Percentiles rank a stretch among this genome's conserved stretches.
Evolutionary conservation across 2,329 filamentous ascomycete species (phyloP).

Genomic region (Chaetomium sp.): DNA sequence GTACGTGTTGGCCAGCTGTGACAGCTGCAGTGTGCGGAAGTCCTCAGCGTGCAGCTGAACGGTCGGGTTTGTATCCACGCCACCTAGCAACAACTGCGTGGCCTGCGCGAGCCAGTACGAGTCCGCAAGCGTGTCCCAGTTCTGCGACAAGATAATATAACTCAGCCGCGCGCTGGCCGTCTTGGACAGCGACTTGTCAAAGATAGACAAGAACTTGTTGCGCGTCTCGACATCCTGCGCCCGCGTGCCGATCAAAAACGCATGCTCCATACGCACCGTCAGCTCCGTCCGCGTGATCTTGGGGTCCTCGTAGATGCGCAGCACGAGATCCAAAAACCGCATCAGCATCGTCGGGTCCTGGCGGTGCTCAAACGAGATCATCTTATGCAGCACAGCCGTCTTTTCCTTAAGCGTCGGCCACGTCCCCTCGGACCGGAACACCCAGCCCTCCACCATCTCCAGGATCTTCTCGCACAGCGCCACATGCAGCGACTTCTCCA

Average conservation of each 20-base stretch:
- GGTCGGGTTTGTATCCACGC: constrained; percentile 75
- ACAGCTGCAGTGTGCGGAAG: constrained; percentile 69
- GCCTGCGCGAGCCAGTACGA: constrained; percentile 97
- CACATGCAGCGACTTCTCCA: constrained; percentile 88
- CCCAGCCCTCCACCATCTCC: constrained; percentile 90
- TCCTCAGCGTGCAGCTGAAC: constrained; percentile 78
- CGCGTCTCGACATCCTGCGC: constrained; percentile 95
- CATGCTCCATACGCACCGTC: constrained; percentile 94
- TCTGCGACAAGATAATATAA: constrained; percentile 86
- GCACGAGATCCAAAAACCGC: constrained; percentile 91
- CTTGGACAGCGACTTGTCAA: constrained; percentile 90
- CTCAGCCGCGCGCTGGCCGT: constrained; percentile 81
- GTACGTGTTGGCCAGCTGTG: constrained; percentile 66
- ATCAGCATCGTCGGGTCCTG: constrained; percentile 77
- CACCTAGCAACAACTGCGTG: constrained; percentile 84
- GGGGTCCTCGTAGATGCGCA: constrained; percentile 95
- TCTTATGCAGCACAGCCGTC: constrained; percentile 97
- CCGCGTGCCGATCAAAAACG: constrained; percentile 90
- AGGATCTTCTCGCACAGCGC: constrained; percentile 87
- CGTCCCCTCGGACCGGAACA: constrained; percentile 89
- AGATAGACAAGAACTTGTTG: constrained; percentile 92
- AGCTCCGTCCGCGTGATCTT: constrained; percentile 93
- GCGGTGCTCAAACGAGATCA: constrained; percentile 89
- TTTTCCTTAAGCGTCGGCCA: constrained; percentile 98
- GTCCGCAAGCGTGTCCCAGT: constrained; percentile 92